phyloP scores from a whole-genome alignment of 257 asterid genomes.

The Solanum chilense region DNA sequence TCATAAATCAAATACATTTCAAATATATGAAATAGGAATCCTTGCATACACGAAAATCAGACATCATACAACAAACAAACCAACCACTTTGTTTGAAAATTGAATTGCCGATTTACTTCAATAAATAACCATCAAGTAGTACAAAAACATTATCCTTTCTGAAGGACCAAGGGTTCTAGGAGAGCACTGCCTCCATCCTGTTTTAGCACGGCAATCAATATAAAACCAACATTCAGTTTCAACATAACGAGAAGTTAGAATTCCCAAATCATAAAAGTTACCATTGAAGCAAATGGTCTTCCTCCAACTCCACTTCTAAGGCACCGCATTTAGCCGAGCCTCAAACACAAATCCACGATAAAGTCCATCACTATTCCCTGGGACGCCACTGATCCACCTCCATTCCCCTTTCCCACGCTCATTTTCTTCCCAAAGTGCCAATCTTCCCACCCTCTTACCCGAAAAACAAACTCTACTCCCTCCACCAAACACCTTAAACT shows the following conservation, averaged over 20 bases:
- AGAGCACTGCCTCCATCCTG: slow-evolving; percentile 1
- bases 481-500: slow-evolving; percentile 96
- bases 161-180: not conserved
- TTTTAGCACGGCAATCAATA: not conserved
- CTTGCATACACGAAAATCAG: not conserved
- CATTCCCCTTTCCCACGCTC: slow-evolving; percentile 52
- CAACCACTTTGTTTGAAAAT: not conserved
- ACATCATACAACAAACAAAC: not conserved
- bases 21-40: not conserved
- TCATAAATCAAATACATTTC: not conserved
- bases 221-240: not conserved
- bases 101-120: not conserved
- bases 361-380: slow-evolving; percentile 86
- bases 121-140: not conserved
- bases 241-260: not conserved
- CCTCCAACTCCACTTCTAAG: slow-evolving; percentile 16
- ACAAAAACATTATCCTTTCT: not conserved
- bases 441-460: slow-evolving; percentile 73
- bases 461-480: slow-evolving; percentile 80
- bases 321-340: slow-evolving; percentile 55
- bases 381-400: slow-evolving; percentile 79
- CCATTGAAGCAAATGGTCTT: not conserved
- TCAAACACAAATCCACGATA: slow-evolving; percentile 75
- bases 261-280: slow-evolving; percentile 1
- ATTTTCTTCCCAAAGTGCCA: slow-evolving; percentile 80